phyloP scores from a whole-genome alignment of 2,329 filamentous ascomycete genomes.

The Neospermospora avenae region DNA sequence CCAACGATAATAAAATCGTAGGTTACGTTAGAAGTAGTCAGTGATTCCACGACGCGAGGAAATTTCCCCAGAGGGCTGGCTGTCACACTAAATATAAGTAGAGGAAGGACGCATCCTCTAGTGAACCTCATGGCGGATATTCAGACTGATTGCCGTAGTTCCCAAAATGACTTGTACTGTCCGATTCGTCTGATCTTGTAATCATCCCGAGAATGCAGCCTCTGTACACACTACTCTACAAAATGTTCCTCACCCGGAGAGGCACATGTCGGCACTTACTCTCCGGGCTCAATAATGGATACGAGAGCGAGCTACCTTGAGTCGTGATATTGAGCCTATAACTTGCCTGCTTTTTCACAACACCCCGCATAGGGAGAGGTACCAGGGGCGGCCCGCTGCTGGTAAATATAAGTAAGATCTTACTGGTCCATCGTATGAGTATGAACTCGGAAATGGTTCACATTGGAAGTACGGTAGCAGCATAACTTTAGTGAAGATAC shows the following conservation, averaged over 20 bases:
- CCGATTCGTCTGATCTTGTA: neutral
- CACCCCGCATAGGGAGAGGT: neutral
- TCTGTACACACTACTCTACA: neutral
- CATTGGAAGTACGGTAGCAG: no score
- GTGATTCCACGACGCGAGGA: conserved; percentile 8
- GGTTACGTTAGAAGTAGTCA: conserved; percentile 1
- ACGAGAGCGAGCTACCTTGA: neutral
- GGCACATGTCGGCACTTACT: neutral
- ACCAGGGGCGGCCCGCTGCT: neutral
- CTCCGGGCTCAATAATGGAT: neutral
- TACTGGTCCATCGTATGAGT: neutral
- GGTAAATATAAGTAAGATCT: neutral
- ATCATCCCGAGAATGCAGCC: neutral
- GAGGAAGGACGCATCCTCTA: neutral
- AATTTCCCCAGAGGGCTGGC: conserved; percentile 26
- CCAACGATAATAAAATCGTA: conserved; percentile 38
- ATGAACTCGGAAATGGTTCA: no score
- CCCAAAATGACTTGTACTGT: neutral
- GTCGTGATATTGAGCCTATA: neutral
- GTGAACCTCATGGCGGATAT: neutral
- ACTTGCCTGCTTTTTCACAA: neutral
- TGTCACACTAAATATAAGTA: neutral
- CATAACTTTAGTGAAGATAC: no score
- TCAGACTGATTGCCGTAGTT: neutral
- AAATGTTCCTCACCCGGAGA: neutral